Conservation (phyloP, 1,284 basidiomycete genomes). For the Cryptococcus maquisensis region DNA sequence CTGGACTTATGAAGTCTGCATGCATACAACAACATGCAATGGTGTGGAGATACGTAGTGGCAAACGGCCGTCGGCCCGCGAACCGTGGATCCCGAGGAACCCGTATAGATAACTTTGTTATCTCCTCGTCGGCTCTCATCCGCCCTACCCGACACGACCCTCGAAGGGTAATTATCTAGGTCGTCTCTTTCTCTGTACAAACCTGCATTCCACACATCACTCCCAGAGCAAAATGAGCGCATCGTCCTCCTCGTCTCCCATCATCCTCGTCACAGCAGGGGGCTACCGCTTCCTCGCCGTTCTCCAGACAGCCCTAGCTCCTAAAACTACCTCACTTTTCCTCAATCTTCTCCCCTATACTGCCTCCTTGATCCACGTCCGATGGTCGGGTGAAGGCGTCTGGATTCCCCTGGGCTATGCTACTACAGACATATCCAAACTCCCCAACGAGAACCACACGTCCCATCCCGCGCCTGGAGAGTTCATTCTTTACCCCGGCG, state of each 20-base stretch:
- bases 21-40: too few species aligned
- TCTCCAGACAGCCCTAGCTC: slow-evolving; percentile 11
- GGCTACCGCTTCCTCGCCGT: slow-evolving; percentile 10
- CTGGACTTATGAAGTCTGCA: too few species aligned
- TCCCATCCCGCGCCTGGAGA: slow-evolving; percentile 12
- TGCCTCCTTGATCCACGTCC: slow-evolving; percentile 17
- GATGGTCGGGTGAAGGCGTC: slow-evolving; percentile 19
- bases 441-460: slow-evolving; percentile 21
- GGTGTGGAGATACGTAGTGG: too few species aligned
- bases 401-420: slow-evolving; percentile 20
- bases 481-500: slow-evolving; percentile 15
- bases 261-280: slow-evolving; percentile 11
- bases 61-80: too few species aligned
- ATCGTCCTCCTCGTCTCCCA: not conserved
- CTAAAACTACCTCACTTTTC: slow-evolving; percentile 12
- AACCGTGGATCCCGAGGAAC: too few species aligned
- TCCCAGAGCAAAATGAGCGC: not conserved
- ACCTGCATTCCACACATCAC: too few species aligned
- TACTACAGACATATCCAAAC: not conserved
- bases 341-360: slow-evolving; percentile 14
- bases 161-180: too few species aligned
- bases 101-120: too few species aligned
- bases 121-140: too few species aligned
- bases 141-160: too few species aligned
- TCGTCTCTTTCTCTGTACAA: too few species aligned